phyloP scores from a whole-genome alignment of 495 filamentous ascomycete species.

The Aspergillus funiculosus region DNA sequence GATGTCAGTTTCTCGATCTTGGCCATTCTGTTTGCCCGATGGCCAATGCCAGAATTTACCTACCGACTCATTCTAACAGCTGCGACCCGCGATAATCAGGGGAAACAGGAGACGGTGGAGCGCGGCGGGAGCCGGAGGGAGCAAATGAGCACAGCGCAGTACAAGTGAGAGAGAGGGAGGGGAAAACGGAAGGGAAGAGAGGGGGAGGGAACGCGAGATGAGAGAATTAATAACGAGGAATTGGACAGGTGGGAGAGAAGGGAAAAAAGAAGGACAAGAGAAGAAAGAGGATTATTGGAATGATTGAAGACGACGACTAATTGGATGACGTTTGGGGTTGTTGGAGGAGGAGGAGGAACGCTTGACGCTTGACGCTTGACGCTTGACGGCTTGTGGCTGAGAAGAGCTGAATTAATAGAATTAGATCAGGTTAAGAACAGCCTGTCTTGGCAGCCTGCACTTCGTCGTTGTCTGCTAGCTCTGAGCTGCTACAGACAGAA shows the following conservation, averaged over 20 bases:
- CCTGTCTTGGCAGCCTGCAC: slow-evolving; percentile 11
- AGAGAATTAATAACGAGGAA: slow-evolving; percentile 4
- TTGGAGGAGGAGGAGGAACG: slow-evolving; percentile 31
- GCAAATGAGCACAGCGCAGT: slow-evolving; percentile 25
- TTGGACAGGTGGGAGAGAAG: background rate
- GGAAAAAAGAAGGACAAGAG: slow-evolving; percentile 10
- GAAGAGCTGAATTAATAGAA: too few relatives aligned
- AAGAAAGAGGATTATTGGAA: background rate
- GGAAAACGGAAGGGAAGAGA: slow-evolving; percentile 17
- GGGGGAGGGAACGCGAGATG: slow-evolving; percentile 10
- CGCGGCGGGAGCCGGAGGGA: slow-evolving; percentile 20
- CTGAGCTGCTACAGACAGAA: too few relatives aligned
- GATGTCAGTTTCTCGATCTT: slow-evolving; percentile 5
- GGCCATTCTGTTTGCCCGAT: background rate
- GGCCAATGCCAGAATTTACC: slow-evolving; percentile 14
- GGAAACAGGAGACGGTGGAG: slow-evolving; percentile 16
- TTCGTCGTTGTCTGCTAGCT: slow-evolving; percentile 6
- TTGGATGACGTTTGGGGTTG: slow-evolving; percentile 13
- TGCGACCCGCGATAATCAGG: slow-evolving; percentile 21
- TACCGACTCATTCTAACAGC: slow-evolving; percentile 43
- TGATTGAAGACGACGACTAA: background rate
- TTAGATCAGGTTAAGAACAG: background rate
- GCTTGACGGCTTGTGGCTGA: too few relatives aligned
- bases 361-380: slow-evolving; percentile 31
- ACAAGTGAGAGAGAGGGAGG: slow-evolving; percentile 3